Evolutionary conservation across 2,329 filamentous ascomycete species (phyloP).

Genomic region (Neurospora sp.): DNA sequence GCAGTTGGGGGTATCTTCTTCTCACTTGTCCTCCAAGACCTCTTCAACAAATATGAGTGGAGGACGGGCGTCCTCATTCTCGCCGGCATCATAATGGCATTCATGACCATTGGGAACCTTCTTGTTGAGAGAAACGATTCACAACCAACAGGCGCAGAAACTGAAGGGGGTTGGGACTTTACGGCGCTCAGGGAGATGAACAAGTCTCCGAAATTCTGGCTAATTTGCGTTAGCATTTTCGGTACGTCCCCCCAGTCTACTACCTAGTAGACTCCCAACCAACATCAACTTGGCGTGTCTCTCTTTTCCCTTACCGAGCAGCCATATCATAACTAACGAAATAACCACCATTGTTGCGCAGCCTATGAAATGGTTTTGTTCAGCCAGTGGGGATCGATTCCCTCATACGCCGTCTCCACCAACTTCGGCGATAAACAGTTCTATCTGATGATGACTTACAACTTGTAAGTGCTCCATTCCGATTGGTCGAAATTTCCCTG

Average conservation of each 20-base stretch:
- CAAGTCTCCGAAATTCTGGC: conserved; percentile 18
- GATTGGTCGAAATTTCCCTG: background rate
- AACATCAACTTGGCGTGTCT: background rate
- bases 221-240: conserved; percentile 19
- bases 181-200: conserved; percentile 3
- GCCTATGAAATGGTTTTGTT: conserved; percentile 24
- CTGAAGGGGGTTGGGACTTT: conserved; percentile 4
- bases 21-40: conserved; percentile 19
- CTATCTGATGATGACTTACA: conserved; percentile 23
- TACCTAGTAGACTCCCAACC: background rate
- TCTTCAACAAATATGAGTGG: conserved; percentile 18
- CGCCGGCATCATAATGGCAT: conserved; percentile 13
- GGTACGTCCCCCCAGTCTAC: conserved; percentile 12
- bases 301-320: background rate
- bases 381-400: conserved; percentile 23
- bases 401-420: conserved; percentile 18
- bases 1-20: conserved; percentile 23
- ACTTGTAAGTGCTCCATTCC: conserved; percentile 18
- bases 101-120: conserved; percentile 14
- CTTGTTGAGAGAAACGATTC: conserved; percentile 15
- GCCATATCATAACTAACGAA: background rate
- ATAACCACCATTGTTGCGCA: conserved; percentile 6
- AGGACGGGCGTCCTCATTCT: conserved; percentile 15
- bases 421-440: conserved; percentile 18
- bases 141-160: background rate